Evolutionary conservation across 495 filamentous ascomycete species (phyloP).

Genomic region (Podospora bellae-mahoneyi): DNA sequence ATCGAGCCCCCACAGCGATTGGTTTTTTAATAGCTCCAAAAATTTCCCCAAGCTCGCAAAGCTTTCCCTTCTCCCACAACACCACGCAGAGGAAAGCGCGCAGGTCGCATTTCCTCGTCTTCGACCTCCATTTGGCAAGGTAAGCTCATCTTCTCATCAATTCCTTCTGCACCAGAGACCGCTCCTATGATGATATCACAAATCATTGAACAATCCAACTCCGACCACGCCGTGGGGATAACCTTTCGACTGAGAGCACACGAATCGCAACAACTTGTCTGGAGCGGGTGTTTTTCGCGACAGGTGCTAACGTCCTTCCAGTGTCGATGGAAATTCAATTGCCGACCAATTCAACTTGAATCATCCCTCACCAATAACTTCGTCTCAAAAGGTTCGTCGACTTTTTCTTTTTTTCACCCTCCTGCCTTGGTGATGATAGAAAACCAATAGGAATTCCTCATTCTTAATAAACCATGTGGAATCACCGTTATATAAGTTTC

Average conservation of each 20-base stretch:
- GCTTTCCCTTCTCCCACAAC: slow-evolving; percentile 18
- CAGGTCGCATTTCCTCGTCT: slow-evolving; percentile 9
- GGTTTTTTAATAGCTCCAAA: slow-evolving; percentile 25
- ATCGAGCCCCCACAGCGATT: slow-evolving; percentile 31
- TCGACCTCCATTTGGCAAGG: slow-evolving; percentile 26
- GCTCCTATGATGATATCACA: slow-evolving; percentile 49
- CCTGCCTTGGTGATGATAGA: slow-evolving; percentile 72
- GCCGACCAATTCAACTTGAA: background rate
- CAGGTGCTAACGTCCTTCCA: slow-evolving; percentile 25
- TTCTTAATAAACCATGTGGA: slow-evolving; percentile 88
- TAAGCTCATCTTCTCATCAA: slow-evolving; percentile 43
- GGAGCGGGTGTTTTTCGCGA: slow-evolving; percentile 8
- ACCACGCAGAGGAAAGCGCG: slow-evolving; percentile 9
- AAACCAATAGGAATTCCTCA: slow-evolving; percentile 91
- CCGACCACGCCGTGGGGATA: slow-evolving; percentile 70
- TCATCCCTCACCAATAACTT: slow-evolving; percentile 1
- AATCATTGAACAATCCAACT: slow-evolving; percentile 72
- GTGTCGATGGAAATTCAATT: slow-evolving; percentile 20
- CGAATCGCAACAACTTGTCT: slow-evolving; percentile 15
- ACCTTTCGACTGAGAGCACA: slow-evolving; percentile 59
- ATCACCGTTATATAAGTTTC: slow-evolving; percentile 66
- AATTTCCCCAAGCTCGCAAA: slow-evolving; percentile 28
- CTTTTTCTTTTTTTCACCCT: slow-evolving; percentile 25
- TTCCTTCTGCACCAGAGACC: slow-evolving; percentile 19
- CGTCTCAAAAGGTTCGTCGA: slow-evolving; percentile 56